Evolutionary conservation across 225 moss, liverwort and hornwort genomes (phyloP), one percentile per base, ranked within the genome.

Genomic region (Antitrichia curtipendula): DNA sequence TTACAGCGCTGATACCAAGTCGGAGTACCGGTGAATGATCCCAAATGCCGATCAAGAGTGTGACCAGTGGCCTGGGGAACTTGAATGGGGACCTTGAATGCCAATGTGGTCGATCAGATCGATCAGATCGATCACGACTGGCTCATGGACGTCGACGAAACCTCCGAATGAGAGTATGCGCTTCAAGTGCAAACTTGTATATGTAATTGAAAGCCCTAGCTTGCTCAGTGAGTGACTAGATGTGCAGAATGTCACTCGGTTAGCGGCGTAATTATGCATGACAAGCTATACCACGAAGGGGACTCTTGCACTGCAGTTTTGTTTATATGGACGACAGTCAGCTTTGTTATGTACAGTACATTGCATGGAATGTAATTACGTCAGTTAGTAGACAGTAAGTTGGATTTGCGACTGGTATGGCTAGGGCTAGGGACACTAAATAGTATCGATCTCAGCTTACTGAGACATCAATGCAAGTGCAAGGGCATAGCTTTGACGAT

Each of bases 1-100:
- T 72, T 96, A 96, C 94, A 97, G 96, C 93, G 32, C 86, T 90
- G 91, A 95, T 22, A 85, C 90, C 52, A 96, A 96, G 86, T 85
- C 93, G 88, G 89, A 97, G 86, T 96, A 93, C 90, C 96, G 97
- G 68, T 96, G 91, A 94, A 88, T 64, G 85, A 50, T 41, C 59
- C 45, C 68, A 18, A 54, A 32, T 15, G 59, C 34, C 6, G 59
- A 87, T 54, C 36, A 43, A 71, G 70, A 27, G 69, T 62, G 68
- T 62, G 84, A 81, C 76, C 61, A 24, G 62, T 16, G n/a, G n/a
- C n/a, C n/a, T n/a, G 77, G 59, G 85, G 59, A 82, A 78, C 66
- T 84, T 59, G 80, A 62, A 71, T 80, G 77, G 59, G 85, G 59
- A 82, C 70, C 66, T 84, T 59, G 80, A 62, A 71, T 80, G 75